Percentiles rank a stretch among this genome's conserved stretches.
phyloP scores from a whole-genome alignment of 495 filamentous ascomycete genomes.

The Thermochaetoides thermophila region DNA sequence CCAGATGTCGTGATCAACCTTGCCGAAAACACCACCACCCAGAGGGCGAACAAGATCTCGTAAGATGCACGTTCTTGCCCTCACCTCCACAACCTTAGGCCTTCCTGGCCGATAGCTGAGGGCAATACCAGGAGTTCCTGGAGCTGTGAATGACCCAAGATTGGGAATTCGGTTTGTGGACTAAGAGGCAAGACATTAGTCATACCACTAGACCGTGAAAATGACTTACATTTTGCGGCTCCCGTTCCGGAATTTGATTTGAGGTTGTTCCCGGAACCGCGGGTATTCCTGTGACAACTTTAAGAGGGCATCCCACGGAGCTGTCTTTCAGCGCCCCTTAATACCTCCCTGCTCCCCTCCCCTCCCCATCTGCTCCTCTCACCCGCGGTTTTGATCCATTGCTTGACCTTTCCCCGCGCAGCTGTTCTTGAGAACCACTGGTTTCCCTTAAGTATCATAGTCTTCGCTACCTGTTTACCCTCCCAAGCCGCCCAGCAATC shows the following conservation, averaged over 20 bases:
- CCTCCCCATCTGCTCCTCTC: conserved; percentile 1
- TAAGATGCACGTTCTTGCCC: conserved; percentile 8
- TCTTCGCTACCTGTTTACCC: background rate
- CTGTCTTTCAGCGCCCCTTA: too few relatives aligned
- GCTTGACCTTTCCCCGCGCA: conserved; percentile 1
- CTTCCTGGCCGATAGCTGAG: conserved; percentile 1
- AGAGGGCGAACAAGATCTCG: conserved; percentile 9
- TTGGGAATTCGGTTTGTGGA: conserved; percentile 2
- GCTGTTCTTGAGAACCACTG: background rate
- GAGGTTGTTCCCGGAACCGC: conserved; percentile 2
- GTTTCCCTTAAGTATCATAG: background rate
- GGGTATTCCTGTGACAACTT: conserved; percentile 8
- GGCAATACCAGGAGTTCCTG: conserved; percentile 6
- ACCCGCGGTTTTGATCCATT: conserved; percentile 2
- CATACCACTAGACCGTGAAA: conserved; percentile 5
- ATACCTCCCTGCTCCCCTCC: conserved; percentile 9
- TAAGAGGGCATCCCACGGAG: conserved; percentile 8
- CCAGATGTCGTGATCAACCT: conserved; percentile 24
- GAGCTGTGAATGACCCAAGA: too few relatives aligned
- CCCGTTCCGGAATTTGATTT: conserved; percentile 4
- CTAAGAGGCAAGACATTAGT: conserved; percentile 12
- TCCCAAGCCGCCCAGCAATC: too few relatives aligned
- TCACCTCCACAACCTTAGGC: conserved; percentile 5
- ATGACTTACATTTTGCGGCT: background rate
- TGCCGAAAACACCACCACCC: conserved; percentile 21